These are phyloP conservation scores for Ichthyophthirius multifiliis DNA, from an alignment of 169 alveolate genomes.

Conservation along the genomic window DNA sequence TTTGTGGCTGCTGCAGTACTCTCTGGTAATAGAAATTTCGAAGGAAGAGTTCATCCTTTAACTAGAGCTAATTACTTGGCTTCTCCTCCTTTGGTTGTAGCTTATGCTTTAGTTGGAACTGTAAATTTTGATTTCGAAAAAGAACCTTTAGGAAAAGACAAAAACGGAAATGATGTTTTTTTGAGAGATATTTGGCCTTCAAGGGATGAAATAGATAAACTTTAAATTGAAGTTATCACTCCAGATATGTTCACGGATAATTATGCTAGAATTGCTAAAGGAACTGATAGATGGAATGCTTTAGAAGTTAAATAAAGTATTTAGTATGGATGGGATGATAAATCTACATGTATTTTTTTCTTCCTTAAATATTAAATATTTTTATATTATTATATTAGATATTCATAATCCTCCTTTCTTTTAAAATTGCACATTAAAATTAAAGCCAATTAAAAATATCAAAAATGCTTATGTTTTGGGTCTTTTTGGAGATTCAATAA, in stretches of 20 bases:
- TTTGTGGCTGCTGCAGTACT: slow-evolving; percentile 93
- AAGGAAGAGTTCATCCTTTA: slow-evolving; percentile 95
- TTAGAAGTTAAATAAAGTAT: slow-evolving; percentile 88
- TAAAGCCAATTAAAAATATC: slow-evolving; percentile 64
- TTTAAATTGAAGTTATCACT: slow-evolving; percentile 80
- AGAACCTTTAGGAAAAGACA: slow-evolving; percentile 89
- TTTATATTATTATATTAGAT: neutral
- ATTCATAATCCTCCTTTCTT: slow-evolving; percentile 96
- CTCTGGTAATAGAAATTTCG: slow-evolving; percentile 95
- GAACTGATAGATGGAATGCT: slow-evolving; percentile 91
- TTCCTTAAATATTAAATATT: neutral
- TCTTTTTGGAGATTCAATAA: slow-evolving; percentile 93
- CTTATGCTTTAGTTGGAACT: slow-evolving; percentile 95
- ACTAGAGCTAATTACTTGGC: slow-evolving; percentile 96
- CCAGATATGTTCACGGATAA: slow-evolving; percentile 92
- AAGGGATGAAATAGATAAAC: slow-evolving; percentile 77
- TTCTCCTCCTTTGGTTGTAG: slow-evolving; percentile 97
- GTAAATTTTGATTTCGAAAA: slow-evolving; percentile 90
- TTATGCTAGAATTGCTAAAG: slow-evolving; percentile 88
- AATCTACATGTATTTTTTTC: slow-evolving; percentile 83
- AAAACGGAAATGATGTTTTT: slow-evolving; percentile 88
- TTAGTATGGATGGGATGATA: slow-evolving; percentile 91
- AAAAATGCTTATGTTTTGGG: slow-evolving; percentile 75
- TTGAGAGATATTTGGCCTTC: slow-evolving; percentile 93
- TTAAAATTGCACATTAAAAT: slow-evolving; percentile 57